Evolutionary conservation across 2,329 filamentous ascomycete species (phyloP), one percentile per base, ranked within the genome.

Genomic region (Tolypocladium paradoxum): DNA sequence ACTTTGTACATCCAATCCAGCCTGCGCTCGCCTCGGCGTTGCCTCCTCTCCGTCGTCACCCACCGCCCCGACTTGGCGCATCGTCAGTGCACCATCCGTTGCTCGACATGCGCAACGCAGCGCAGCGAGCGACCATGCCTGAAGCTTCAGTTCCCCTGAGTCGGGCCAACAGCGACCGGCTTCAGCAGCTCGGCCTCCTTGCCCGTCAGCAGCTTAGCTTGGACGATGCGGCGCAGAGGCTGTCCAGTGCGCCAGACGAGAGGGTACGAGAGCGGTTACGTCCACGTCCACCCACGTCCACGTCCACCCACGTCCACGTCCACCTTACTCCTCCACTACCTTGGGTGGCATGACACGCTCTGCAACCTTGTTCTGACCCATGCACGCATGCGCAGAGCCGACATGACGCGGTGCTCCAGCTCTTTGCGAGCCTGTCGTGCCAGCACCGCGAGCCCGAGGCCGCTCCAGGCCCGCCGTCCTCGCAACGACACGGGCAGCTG

Each of bases 321-420:
- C 29, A 29, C 29, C 29, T 5, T 29, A 5, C 29, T 7, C 16
- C 18, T n/a, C 6, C 8, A 31, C 31, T 5, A 4, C 22, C 22
- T 14, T 18, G 4, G n/a, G 9, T 36, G 16, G 16, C 16, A 33
- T 24, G 27, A 33, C 18, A 20, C 16, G 18, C 16, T 24, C 16
- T 20, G 27, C 22, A 27, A 16, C 33, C 29, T n/a, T 27, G 27
- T 37, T 24, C 27, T 40, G 18, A 48, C 18, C n/a, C 11, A 18
- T 35, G 8, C 20, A 40, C 18, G 33, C 6, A 22, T 49, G 36
- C 14, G 18, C n/a, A 57, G 55, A 48, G 38, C 50, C 51, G 47
- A 12, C 40, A 49, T 43, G 54, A 55, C 31, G 54, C 51, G n/a
- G 35, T 53, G 22, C 36, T 57, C 12, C 7, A 35, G 38, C 45